These are phyloP conservation scores for Xylariaceae sp. DNA, from an alignment of 2,329 filamentous ascomycete genomes.

Conservation along the genomic window DNA sequence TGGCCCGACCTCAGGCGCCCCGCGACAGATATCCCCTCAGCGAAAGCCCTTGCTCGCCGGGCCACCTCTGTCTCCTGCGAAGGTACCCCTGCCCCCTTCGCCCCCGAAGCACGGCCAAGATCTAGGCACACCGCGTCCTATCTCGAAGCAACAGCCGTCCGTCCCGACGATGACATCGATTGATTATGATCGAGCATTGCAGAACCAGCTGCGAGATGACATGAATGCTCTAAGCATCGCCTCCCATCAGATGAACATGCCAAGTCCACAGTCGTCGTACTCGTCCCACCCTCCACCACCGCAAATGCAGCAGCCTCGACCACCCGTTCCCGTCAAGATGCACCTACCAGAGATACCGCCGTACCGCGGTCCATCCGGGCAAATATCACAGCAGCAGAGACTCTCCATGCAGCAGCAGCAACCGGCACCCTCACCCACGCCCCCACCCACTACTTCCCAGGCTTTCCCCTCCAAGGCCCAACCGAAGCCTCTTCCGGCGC, in stretches of 20 bases:
- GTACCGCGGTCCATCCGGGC: constrained; percentile 38
- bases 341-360: constrained; percentile 51
- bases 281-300: constrained; percentile 31
- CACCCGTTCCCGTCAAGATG: constrained; percentile 40
- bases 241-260: constrained; percentile 22
- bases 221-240: constrained; percentile 52
- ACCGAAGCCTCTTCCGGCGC: constrained; percentile 37
- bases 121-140: constrained; percentile 41
- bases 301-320: constrained; percentile 33
- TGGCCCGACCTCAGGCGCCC: constrained; percentile 40
- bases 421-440: too few species aligned
- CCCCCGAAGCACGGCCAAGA: constrained; percentile 44
- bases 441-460: constrained; percentile 29
- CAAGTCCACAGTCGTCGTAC: constrained; percentile 18
- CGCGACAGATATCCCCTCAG: constrained; percentile 56
- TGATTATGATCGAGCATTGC: constrained; percentile 56
- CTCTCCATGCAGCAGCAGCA: constrained; percentile 28
- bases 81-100: constrained; percentile 55
- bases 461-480: constrained; percentile 54
- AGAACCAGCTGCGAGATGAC: constrained; percentile 59
- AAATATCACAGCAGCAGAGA: constrained; percentile 16
- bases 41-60: constrained; percentile 44
- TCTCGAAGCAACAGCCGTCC: constrained; percentile 43
- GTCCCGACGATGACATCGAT: constrained; percentile 45
- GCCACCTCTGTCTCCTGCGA: constrained; percentile 47